Evolutionary conservation across 2,329 filamentous ascomycete species (phyloP).

Genomic region (Cercospora beticola): DNA sequence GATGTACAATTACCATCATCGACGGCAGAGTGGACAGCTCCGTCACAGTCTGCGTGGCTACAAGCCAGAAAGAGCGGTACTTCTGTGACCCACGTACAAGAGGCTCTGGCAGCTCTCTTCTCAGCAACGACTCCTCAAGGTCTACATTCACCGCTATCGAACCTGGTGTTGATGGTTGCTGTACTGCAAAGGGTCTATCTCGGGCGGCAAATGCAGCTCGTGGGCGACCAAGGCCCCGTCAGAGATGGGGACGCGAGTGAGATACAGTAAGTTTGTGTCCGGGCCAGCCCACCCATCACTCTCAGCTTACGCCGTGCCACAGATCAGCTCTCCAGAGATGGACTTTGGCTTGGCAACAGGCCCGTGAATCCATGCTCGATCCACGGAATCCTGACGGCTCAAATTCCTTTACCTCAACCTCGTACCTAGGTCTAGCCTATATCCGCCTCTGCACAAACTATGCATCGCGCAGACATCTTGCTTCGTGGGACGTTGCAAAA

Average conservation of each 20-base stretch:
- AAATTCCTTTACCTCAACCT: constrained; percentile 7
- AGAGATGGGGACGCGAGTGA: constrained; percentile 11
- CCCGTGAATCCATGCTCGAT: constrained; percentile 6
- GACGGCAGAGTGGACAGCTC: constrained; percentile 11
- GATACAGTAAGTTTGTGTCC: not conserved
- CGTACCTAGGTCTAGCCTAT: constrained; percentile 4
- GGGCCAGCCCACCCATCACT: not conserved
- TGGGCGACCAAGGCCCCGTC: not conserved
- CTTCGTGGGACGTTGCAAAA: not conserved
- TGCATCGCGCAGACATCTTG: not conserved
- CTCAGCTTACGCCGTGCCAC: not conserved
- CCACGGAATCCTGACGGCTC: constrained; percentile 7
- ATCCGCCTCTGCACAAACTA: not conserved
- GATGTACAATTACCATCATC: constrained; percentile 5
- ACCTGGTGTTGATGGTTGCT: constrained; percentile 10
- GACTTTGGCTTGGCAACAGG: constrained; percentile 4
- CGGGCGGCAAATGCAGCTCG: constrained; percentile 7
- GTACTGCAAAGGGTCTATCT: constrained; percentile 9
- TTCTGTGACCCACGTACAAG: not conserved
- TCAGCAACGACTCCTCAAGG: not conserved
- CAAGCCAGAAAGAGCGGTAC: not conserved
- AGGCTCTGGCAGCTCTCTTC: constrained; percentile 6
- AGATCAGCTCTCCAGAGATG: constrained; percentile 1
- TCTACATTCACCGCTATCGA: constrained; percentile 6
- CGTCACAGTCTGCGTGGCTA: not conserved